Evolutionary conservation across 83 land plant genomes (phyloP).

Genomic region (Thuja plicata): DNA sequence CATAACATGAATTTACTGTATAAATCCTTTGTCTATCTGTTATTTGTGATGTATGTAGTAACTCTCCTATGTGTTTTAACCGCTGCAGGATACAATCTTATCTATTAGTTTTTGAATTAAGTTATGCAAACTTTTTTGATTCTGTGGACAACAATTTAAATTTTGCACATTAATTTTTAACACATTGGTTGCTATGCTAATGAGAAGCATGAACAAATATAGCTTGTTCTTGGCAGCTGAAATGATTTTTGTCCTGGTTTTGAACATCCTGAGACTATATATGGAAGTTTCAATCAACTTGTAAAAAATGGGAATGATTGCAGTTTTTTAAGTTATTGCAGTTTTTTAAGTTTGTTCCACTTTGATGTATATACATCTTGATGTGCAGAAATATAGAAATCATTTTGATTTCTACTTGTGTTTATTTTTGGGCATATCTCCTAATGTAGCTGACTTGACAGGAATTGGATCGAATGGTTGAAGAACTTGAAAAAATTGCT

Average conservation of each 20-base stretch:
- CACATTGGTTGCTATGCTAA: background rate
- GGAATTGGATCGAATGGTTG: constrained; percentile 90
- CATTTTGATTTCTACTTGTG: background rate
- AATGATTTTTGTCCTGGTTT: background rate
- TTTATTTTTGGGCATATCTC: background rate
- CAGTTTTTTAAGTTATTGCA: too few relatives aligned
- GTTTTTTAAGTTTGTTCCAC: background rate
- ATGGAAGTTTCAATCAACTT: background rate
- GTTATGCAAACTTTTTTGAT: background rate
- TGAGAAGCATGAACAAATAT: background rate
- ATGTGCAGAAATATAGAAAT: background rate
- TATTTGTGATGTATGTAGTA: background rate
- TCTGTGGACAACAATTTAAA: background rate
- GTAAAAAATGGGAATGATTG: background rate
- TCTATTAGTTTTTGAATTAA: background rate
- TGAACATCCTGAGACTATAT: background rate
- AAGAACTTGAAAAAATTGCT: constrained; percentile 83
- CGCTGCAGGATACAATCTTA: background rate
- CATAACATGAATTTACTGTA: too few relatives aligned
- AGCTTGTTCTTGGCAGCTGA: background rate
- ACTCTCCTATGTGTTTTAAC: background rate
- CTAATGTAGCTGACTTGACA: constrained; percentile 25
- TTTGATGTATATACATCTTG: background rate
- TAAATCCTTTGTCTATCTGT: background rate
- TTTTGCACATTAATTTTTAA: too few relatives aligned